These are phyloP conservation scores for Puccinia hordei DNA, from an alignment of 1,284 basidiomycete genomes.

Conservation along the genomic window DNA sequence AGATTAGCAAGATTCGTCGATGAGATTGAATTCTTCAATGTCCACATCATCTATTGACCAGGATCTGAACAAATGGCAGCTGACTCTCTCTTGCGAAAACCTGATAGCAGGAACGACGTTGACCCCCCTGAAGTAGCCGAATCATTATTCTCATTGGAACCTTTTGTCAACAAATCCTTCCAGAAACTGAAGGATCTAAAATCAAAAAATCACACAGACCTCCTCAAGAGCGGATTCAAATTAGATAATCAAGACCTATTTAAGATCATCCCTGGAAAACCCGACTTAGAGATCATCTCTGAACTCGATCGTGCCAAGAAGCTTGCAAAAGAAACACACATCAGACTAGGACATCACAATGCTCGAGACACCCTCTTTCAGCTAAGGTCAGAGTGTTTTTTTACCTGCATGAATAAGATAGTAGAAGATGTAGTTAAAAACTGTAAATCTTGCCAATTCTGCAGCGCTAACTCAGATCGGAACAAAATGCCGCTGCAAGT, in stretches of 20 bases:
- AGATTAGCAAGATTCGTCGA: background rate
- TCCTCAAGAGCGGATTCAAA: too few relatives aligned
- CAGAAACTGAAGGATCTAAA: background rate
- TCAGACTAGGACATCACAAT: background rate
- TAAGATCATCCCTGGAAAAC: too few relatives aligned
- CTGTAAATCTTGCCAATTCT: background rate
- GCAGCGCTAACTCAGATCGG: background rate
- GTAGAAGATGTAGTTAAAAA: background rate
- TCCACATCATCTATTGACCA: slow-evolving; percentile 7
- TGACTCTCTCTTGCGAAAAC: slow-evolving; percentile 13
- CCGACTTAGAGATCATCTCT: too few relatives aligned
- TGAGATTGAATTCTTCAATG: slow-evolving; percentile 10
- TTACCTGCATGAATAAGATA: background rate
- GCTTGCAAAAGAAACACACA: background rate
- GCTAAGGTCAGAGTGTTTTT: background rate
- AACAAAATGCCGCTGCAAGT: slow-evolving; percentile 7
- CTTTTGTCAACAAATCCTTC: background rate
- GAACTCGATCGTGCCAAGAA: background rate
- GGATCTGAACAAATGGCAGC: slow-evolving; percentile 14
- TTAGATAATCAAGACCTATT: too few relatives aligned
- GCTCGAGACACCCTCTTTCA: background rate
- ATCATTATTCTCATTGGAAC: background rate
- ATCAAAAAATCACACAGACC: too few relatives aligned
- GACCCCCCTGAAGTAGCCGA: slow-evolving; percentile 6
- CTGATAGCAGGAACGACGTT: background rate